Evolutionary conservation across 2,329 filamentous ascomycete genomes (phyloP).

Genomic region (Coccinonectria pachysandricola): DNA sequence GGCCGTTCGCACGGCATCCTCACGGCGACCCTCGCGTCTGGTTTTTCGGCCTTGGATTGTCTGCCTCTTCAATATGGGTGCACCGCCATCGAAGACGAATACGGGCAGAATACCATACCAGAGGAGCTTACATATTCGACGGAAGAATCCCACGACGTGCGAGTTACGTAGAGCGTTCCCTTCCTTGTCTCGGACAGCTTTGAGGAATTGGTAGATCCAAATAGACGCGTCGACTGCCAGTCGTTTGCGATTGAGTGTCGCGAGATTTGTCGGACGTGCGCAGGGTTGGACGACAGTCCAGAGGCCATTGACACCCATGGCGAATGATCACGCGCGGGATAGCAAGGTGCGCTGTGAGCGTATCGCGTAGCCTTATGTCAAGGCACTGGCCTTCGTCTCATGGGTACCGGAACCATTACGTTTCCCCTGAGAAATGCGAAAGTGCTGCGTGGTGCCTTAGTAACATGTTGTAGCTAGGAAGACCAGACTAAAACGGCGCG

Average conservation of each 20-base stretch:
- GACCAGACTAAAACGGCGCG: too few relatives aligned
- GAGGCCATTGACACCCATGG: constrained; percentile 95
- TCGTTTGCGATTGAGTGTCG: constrained; percentile 90
- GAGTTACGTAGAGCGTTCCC: constrained; percentile 93
- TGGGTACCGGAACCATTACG: constrained; percentile 1
- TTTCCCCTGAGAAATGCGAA: too few relatives aligned
- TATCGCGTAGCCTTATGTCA: constrained; percentile 3
- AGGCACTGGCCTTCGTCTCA: constrained; percentile 12
- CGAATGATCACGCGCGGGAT: constrained; percentile 9
- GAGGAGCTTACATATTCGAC: constrained; percentile 91
- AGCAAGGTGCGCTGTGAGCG: too few relatives aligned
- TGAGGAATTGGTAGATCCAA: constrained; percentile 99
- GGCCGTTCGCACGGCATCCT: constrained; percentile 87
- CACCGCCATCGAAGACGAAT: constrained; percentile 96
- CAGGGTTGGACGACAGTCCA: constrained; percentile 96
- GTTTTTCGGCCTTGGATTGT: constrained; percentile 73
- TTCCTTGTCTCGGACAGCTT: constrained; percentile 96
- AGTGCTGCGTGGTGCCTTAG: too few relatives aligned
- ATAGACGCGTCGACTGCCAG: constrained; percentile 97
- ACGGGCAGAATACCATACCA: constrained; percentile 95
- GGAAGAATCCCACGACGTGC: constrained; percentile 95
- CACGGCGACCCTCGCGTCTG: constrained; percentile 74
- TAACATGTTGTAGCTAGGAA: too few relatives aligned
- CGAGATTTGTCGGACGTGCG: constrained; percentile 89
- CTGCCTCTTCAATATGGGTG: constrained; percentile 79